phyloP scores from a whole-genome alignment of 352 stramenopile genomes.

The Thalassiosira sp. region DNA sequence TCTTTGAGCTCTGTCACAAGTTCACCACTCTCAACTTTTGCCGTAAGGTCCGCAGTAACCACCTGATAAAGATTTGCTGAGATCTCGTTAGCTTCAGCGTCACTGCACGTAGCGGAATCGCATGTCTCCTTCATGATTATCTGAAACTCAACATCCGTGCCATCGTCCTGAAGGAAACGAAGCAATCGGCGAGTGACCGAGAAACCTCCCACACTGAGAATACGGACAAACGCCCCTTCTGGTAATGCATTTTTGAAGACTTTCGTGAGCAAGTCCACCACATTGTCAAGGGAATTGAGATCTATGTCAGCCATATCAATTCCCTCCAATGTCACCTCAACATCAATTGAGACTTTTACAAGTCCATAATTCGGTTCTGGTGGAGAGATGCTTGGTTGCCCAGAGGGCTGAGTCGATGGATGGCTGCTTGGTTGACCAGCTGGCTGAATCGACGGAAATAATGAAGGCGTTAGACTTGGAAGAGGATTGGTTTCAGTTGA shows the following conservation, averaged over 20 bases:
- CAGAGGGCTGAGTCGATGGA: too few relatives aligned
- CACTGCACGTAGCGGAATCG: slow-evolving; percentile 11
- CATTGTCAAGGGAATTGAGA: not conserved
- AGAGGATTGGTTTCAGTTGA: too few relatives aligned
- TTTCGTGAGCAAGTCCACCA: not conserved
- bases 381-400: too few relatives aligned
- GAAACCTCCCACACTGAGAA: not conserved
- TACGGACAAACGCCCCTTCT: not conserved
- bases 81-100: slow-evolving; percentile 15
- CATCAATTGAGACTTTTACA: not conserved
- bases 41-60: slow-evolving; percentile 28
- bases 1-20: slow-evolving; percentile 29
- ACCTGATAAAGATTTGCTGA: slow-evolving; percentile 22
- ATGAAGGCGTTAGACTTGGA: too few relatives aligned
- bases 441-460: too few relatives aligned
- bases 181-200: not conserved
- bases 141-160: slow-evolving; percentile 33
- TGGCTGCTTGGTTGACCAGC: too few relatives aligned
- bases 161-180: not conserved
- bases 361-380: too few relatives aligned
- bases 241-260: not conserved
- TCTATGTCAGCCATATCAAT: not conserved
- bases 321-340: not conserved
- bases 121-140: slow-evolving; percentile 31
- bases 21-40: slow-evolving; percentile 27